phyloP scores from a whole-genome alignment of 345 rosid genomes.

The Durio zibethinus region DNA sequence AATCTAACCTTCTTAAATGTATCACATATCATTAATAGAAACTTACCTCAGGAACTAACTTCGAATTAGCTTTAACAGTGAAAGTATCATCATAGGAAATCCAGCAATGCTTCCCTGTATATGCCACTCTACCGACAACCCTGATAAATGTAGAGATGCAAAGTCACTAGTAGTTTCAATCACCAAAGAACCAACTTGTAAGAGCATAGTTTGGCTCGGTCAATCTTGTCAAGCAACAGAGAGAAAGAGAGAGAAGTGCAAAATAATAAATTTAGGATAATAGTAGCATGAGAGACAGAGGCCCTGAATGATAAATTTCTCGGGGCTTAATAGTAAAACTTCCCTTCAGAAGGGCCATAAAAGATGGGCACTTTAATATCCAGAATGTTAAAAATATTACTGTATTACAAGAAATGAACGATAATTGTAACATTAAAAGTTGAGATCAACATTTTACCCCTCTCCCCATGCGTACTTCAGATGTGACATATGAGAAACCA shows the following conservation, averaged over 20 bases:
- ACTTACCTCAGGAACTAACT: slow-evolving; percentile 37
- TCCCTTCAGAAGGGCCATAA: neutral
- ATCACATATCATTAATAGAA: neutral
- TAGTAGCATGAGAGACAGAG: neutral
- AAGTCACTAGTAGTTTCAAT: slow-evolving; percentile 6
- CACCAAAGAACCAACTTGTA: neutral
- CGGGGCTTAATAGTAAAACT: neutral
- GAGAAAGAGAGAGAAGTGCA: neutral
- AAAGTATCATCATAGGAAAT: slow-evolving; percentile 34
- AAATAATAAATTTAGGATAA: neutral
- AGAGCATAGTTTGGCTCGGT: neutral
- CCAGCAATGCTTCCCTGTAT: slow-evolving; percentile 44
- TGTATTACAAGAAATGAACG: neutral
- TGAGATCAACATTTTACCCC: slow-evolving; percentile 41
- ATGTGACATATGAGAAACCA: slow-evolving; percentile 37
- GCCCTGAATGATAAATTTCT: neutral
- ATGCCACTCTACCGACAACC: slow-evolving; percentile 52
- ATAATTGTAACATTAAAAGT: neutral
- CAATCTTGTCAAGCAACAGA: neutral
- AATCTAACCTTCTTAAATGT: neutral
- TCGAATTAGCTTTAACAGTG: slow-evolving; percentile 13
- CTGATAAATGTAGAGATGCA: slow-evolving; percentile 26
- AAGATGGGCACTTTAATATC: neutral
- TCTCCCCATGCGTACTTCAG: slow-evolving; percentile 46
- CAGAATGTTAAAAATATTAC: neutral